These are phyloP conservation scores for Colletotrichum graminicola DNA, from an alignment of 2,329 filamentous ascomycete species.

Conservation along the genomic window DNA sequence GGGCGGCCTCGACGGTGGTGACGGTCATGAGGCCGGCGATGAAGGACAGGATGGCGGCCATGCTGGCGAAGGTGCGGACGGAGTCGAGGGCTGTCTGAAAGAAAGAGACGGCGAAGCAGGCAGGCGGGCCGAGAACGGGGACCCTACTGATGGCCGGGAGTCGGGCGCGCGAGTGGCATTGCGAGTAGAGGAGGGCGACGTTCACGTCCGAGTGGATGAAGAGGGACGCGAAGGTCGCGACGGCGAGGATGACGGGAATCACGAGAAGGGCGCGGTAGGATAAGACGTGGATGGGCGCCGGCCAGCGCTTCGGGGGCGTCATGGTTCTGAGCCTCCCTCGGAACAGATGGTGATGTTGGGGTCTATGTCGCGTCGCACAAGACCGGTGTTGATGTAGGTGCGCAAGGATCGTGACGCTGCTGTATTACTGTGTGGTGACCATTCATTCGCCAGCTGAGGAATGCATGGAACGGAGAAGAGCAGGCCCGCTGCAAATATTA, in stretches of 20 bases:
- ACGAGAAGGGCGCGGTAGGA: conserved; percentile 65
- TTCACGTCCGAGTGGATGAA: conserved; percentile 64
- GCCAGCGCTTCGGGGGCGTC: conserved; percentile 44
- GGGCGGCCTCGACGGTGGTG: conserved; percentile 62
- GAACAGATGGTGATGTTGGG: not conserved
- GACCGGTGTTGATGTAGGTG: too few species aligned
- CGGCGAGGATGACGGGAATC: conserved; percentile 61
- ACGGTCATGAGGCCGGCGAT: conserved; percentile 62
- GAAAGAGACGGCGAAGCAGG: conserved; percentile 65
- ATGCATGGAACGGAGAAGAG: too few species aligned
- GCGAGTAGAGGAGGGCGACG: conserved; percentile 64
- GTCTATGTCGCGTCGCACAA: not conserved
- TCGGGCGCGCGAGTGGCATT: conserved; percentile 63
- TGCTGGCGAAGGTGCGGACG: conserved; percentile 54
- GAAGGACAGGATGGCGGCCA: conserved; percentile 59
- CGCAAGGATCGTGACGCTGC: too few species aligned
- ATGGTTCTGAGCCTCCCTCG: not conserved
- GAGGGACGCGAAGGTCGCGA: conserved; percentile 56
- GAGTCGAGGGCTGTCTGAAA: conserved; percentile 59
- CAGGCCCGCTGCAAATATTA: too few species aligned
- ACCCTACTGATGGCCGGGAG: conserved; percentile 59
- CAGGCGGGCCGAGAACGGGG: conserved; percentile 59
- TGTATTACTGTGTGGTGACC: too few species aligned
- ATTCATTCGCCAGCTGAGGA: too few species aligned
- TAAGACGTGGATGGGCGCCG: conserved; percentile 65